phyloP scores from a whole-genome alignment of 805 yeast genomes.

The Myxozyma geophila region DNA sequence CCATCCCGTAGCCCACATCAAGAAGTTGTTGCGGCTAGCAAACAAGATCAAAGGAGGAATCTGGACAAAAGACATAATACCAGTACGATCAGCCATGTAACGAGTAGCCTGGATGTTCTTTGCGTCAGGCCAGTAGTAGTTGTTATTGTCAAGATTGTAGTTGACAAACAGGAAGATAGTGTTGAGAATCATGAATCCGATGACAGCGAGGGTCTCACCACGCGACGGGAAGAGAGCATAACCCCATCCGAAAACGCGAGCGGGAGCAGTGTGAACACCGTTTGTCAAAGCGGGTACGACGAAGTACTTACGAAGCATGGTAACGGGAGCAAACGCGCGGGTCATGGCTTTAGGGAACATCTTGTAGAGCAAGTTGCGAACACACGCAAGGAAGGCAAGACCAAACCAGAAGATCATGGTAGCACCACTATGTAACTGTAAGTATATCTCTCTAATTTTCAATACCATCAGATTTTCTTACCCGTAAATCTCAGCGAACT shows the following conservation, averaged over 20 bases:
- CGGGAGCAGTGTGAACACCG: constrained; percentile 38
- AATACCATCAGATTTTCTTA: not conserved
- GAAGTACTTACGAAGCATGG: constrained; percentile 36
- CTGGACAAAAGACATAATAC: constrained; percentile 35
- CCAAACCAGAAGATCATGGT: constrained; percentile 19
- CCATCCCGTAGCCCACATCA: constrained; percentile 66
- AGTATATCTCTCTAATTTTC: not conserved
- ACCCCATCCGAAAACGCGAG: constrained; percentile 23
- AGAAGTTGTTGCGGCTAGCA: constrained; percentile 74
- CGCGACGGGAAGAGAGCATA: constrained; percentile 27
- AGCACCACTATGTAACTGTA: constrained; percentile 5
- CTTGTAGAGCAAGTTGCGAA: not conserved
- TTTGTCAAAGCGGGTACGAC: constrained; percentile 42
- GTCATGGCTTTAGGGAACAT: constrained; percentile 31
- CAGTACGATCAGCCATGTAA: constrained; percentile 36
- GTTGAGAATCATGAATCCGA: constrained; percentile 12
- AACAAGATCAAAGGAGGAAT: constrained; percentile 64
- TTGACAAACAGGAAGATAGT: constrained; percentile 18
- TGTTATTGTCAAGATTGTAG: constrained; percentile 9
- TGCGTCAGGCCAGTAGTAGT: constrained; percentile 13
- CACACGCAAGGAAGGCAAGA: constrained; percentile 2
- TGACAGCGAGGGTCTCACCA: constrained; percentile 14
- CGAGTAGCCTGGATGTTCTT: constrained; percentile 16
- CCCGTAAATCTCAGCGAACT: constrained; percentile 14
- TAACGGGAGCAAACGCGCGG: not conserved